Evolutionary conservation across 768 basidiomycete species (phyloP), one percentile per base, ranked within the genome.

Genomic region (Pulveroboletus sp.): DNA sequence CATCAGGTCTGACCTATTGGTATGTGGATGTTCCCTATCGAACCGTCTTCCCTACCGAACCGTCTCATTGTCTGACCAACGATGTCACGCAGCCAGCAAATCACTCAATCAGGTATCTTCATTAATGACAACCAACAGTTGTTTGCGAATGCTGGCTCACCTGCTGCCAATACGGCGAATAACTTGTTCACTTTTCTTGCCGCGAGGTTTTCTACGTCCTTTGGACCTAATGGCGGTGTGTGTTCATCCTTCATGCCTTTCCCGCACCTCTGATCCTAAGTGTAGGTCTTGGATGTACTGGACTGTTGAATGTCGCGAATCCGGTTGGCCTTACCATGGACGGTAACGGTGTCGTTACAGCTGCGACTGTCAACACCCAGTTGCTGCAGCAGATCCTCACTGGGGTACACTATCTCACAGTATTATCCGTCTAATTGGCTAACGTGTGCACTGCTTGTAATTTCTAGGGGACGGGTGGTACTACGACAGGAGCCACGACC

Each of bases 111-210:
- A 4, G 63, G 63, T 5, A 50, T 64, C 17, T 66, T 64, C 24
- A 58, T 63, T 30, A 61, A 54, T 28, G 5, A 45, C 8, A 66
- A 66, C 32, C 51, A 66, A 36, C 45, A 53, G 6, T 2, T 53
- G 10, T 64, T 64, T 33, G 30, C 53, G n/a, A 50, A 54, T 36
- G 28, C 40, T 13, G 40, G 37, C 24, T 66, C 64, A 6, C 63
- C 63, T 10, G 64, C 63, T 18, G 8, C 64, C 5, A 6, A 36
- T 26, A 10, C 11, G 50, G 63, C 61, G 8, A 64, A 51, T 10
- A 64, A 58, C 28, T 32, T 64, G 40, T 64, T 66, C 41, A 64
- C 64, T 11, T 64, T 64, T 50, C 55, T 64, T n/a, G 58, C 64
- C 13, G 60, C 63, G 63, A 60, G 63, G 40, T 66, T 63, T 38